phyloP scores from a whole-genome alignment of 257 asterid species.

The Lithospermum erythrorhizon region DNA sequence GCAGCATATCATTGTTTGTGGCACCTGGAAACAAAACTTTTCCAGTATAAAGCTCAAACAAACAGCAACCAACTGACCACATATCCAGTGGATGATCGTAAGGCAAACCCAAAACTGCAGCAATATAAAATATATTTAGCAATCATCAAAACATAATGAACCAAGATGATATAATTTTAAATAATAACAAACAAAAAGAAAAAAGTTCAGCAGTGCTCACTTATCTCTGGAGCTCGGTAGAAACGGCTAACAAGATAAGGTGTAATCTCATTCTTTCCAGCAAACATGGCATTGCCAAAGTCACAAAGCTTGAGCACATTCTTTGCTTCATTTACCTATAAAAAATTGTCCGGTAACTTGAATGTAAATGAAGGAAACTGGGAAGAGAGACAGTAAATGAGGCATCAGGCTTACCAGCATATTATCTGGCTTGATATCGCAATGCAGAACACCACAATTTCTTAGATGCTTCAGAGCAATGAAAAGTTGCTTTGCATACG shows the following conservation, averaged over 20 bases:
- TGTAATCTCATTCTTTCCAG: conserved; percentile 95
- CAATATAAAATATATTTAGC: conserved; percentile 5
- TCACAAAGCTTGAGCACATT: conserved; percentile 90
- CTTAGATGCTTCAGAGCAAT: conserved; percentile 82
- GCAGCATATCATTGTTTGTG: conserved; percentile 96
- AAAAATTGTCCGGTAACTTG: background rate
- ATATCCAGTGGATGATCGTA: conserved; percentile 97
- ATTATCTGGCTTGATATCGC: conserved; percentile 98
- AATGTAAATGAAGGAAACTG: background rate
- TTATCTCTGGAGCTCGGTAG: conserved; percentile 98
- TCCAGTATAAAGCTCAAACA: conserved; percentile 91
- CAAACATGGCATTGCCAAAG: conserved; percentile 99
- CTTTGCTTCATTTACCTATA: conserved; percentile 87
- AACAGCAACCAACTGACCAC: conserved; percentile 98
- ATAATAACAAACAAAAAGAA: background rate
- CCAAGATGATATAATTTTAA: conserved; percentile 1
- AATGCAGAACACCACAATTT: conserved; percentile 95
- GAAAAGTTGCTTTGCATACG: conserved; percentile 96
- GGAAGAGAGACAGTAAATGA: conserved; percentile 5
- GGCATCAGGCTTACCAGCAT: conserved; percentile 61
- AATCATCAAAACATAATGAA: background rate
- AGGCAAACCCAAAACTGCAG: conserved; percentile 75
- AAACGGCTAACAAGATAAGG: conserved; percentile 99
- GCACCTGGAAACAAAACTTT: conserved; percentile 93
- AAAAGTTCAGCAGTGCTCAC: conserved; percentile 32